phyloP scores from a whole-genome alignment of 192 early-diverging fungal genomes.

The Backusella macrospora region DNA sequence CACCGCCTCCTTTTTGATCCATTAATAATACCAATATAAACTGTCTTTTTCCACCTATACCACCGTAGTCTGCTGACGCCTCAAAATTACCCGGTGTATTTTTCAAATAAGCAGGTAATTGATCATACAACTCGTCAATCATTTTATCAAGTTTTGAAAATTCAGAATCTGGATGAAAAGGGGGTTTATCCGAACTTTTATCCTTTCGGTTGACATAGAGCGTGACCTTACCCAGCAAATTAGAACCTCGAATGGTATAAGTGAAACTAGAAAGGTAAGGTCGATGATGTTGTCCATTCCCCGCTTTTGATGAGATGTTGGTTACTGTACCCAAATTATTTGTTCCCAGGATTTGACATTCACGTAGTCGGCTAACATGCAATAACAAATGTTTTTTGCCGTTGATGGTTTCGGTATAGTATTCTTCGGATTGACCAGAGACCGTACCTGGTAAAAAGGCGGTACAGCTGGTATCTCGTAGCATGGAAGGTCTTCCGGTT shows the following conservation, averaged over 20 bases:
- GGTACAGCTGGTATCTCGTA: constrained; percentile 53
- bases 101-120: constrained; percentile 35
- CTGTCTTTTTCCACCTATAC: constrained; percentile 27
- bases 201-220: constrained; percentile 48
- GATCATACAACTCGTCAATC: constrained; percentile 40
- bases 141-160: constrained; percentile 45
- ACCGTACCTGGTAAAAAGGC: constrained; percentile 46
- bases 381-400: not conserved
- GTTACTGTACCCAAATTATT: not conserved
- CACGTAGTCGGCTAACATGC: not conserved
- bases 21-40: constrained; percentile 18
- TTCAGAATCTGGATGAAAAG: constrained; percentile 47
- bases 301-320: constrained; percentile 43
- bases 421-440: not conserved
- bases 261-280: constrained; percentile 71
- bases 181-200: constrained; percentile 36
- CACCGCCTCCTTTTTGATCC: not conserved
- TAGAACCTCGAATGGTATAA: constrained; percentile 35
- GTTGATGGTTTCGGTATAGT: constrained; percentile 10
- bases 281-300: constrained; percentile 64
- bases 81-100: constrained; percentile 42
- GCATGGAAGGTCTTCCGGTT: constrained; percentile 51
- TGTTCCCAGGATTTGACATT: not conserved
- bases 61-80: constrained; percentile 9
- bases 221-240: constrained; percentile 48